phyloP scores from a whole-genome alignment of 768 basidiomycete species.

The Mycena rosella region DNA sequence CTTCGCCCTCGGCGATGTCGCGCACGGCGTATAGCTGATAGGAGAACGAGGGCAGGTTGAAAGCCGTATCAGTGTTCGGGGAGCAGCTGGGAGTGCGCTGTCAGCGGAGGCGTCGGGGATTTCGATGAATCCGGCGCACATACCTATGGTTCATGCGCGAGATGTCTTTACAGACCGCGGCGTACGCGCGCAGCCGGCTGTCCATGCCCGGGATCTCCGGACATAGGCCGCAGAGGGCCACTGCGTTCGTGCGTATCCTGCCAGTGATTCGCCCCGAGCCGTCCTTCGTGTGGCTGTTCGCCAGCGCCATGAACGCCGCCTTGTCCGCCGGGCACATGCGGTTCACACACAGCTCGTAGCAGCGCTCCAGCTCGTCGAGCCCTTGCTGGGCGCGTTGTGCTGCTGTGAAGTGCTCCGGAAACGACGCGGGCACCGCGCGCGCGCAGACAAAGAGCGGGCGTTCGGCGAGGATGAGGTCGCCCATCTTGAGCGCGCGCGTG shows the following conservation, averaged over 20 bases:
- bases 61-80: slow-evolving; percentile 40
- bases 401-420: background rate
- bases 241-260: slow-evolving; percentile 50
- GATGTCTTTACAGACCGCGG: slow-evolving; percentile 44
- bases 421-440: slow-evolving; percentile 4
- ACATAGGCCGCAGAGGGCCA: slow-evolving; percentile 39
- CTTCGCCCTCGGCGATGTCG: slow-evolving; percentile 47
- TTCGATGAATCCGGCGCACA: background rate
- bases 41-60: slow-evolving; percentile 45
- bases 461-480: slow-evolving; percentile 52
- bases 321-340: slow-evolving; percentile 45
- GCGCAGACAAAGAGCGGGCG: slow-evolving; percentile 52
- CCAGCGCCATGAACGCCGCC: slow-evolving; percentile 46
- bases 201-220: slow-evolving; percentile 19
- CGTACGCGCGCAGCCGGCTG: slow-evolving; percentile 37
- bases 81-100: slow-evolving; percentile 21
- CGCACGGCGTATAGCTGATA: slow-evolving; percentile 44
- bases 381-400: slow-evolving; percentile 1
- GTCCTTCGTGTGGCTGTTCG: slow-evolving; percentile 48
- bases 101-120: background rate
- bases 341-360: slow-evolving; percentile 37
- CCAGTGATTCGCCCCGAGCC: slow-evolving; percentile 51
- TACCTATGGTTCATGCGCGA: slow-evolving; percentile 56
- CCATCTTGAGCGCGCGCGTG: slow-evolving; percentile 42
- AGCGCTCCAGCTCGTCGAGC: slow-evolving; percentile 39